A percentile compares a stretch with the other conserved stretches of the same genome.
Conservation (phyloP, 2,329 filamentous ascomycete genomes). For the Chaetomium sp. region DNA sequence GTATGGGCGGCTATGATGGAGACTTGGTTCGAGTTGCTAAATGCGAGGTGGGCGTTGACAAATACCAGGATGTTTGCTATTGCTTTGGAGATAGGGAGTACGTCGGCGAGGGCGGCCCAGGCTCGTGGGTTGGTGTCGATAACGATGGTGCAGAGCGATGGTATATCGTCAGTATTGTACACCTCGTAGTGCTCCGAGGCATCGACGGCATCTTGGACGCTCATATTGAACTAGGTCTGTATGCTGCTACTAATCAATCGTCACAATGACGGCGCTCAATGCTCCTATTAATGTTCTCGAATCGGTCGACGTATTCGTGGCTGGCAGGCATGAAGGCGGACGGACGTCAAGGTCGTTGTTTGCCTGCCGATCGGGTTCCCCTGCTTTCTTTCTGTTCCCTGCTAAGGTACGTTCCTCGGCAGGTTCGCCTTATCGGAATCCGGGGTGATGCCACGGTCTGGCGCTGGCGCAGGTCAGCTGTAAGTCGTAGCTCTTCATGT, state of each 20-base stretch:
- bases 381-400: neutral
- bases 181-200: conserved; percentile 63
- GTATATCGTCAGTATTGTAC: conserved; percentile 58
- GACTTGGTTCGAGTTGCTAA: conserved; percentile 90
- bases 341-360: neutral
- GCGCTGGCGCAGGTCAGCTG: neutral
- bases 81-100: conserved; percentile 78
- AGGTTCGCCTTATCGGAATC: neutral
- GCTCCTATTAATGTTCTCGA: neutral
- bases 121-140: conserved; percentile 96
- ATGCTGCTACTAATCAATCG: neutral
- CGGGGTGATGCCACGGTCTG: neutral
- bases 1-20: conserved; percentile 88
- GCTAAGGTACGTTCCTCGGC: neutral
- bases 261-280: neutral
- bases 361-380: neutral
- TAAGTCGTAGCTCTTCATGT: neutral
- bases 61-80: conserved; percentile 91
- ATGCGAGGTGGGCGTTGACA: conserved; percentile 93
- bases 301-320: neutral
- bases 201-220: conserved; percentile 51
- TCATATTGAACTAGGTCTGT: conserved; percentile 45
- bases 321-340: neutral
- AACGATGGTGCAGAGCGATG: conserved; percentile 86
- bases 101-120: conserved; percentile 73